These are phyloP conservation scores for Alternaria ventricosa DNA, from an alignment of 2,329 filamentous ascomycete genomes.

Conservation along the genomic window DNA sequence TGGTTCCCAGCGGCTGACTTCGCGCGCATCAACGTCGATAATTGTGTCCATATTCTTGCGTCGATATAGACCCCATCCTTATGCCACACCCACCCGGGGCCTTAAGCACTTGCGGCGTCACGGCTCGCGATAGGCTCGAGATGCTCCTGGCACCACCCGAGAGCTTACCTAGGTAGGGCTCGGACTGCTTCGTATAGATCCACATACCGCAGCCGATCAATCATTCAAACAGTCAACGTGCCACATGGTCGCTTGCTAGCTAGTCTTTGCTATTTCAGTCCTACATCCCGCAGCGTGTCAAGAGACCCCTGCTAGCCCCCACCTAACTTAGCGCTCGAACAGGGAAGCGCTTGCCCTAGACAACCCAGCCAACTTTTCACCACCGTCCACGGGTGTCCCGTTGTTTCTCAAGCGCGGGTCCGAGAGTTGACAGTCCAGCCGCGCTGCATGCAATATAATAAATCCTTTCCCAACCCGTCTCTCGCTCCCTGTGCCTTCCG, in stretches of 20 bases:
- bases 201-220: slow-evolving; percentile 24
- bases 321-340: slow-evolving; percentile 2
- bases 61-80: background rate
- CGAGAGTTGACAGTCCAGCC: slow-evolving; percentile 25
- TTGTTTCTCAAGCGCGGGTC: slow-evolving; percentile 33
- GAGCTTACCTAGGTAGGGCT: no score
- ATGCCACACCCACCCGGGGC: background rate
- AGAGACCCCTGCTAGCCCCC: slow-evolving; percentile 16
- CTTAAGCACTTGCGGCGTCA: background rate
- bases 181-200: slow-evolving; percentile 30
- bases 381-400: slow-evolving; percentile 27
- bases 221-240: slow-evolving; percentile 29
- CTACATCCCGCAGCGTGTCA: slow-evolving; percentile 29
- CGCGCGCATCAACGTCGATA: background rate
- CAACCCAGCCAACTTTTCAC: slow-evolving; percentile 22
- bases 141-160: background rate
- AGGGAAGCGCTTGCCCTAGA: slow-evolving; percentile 27
- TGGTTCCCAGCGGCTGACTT: background rate
- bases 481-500: slow-evolving; percentile 25
- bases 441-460: slow-evolving; percentile 40
- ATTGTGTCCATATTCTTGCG: background rate
- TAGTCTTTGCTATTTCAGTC: slow-evolving; percentile 41
- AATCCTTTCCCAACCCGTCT: slow-evolving; percentile 21
- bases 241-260: slow-evolving; percentile 38
- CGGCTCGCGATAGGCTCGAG: background rate